A percentile compares a stretch with the other conserved stretches of the same genome.
Conservation (phyloP, 2,329 filamentous ascomycete species). For the Xylaria sp. region DNA sequence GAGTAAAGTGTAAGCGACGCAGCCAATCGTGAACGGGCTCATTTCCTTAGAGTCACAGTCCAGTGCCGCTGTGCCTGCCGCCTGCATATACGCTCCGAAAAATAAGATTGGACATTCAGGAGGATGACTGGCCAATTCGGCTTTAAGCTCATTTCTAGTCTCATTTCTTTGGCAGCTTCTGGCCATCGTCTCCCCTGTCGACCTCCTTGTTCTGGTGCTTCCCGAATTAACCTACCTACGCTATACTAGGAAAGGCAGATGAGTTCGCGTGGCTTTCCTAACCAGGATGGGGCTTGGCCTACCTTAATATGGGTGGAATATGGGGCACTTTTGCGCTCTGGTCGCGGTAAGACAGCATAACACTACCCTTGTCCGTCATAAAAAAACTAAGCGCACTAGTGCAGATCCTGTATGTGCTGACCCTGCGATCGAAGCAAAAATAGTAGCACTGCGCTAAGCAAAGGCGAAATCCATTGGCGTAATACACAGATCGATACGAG, state of each 20-base stretch:
- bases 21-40: conserved; percentile 23
- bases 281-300: conserved; percentile 19
- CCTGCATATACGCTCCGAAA: conserved; percentile 18
- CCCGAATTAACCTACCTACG: not conserved
- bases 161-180: conserved; percentile 22
- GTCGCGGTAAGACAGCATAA: not conserved
- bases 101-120: conserved; percentile 29
- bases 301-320: not conserved
- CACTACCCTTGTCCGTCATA: conserved; percentile 6
- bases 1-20: conserved; percentile 4
- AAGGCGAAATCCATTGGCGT: not conserved
- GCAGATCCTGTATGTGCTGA: conserved; percentile 25
- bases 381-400: conserved; percentile 9
- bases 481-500: conserved; percentile 32
- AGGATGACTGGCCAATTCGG: conserved; percentile 20
- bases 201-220: not conserved
- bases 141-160: conserved; percentile 12
- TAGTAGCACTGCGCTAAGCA: conserved; percentile 23
- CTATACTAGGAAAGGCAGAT: not conserved
- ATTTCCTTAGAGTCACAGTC: conserved; percentile 18
- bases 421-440: conserved; percentile 25
- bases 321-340: not conserved
- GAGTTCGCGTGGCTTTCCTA: conserved; percentile 24
- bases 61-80: conserved; percentile 29
- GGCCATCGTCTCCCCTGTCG: not conserved